A percentile compares a stretch with the other conserved stretches of the same genome.
Conservation (phyloP, 192 early-diverging fungal species). For the Linnemannia exigua region DNA sequence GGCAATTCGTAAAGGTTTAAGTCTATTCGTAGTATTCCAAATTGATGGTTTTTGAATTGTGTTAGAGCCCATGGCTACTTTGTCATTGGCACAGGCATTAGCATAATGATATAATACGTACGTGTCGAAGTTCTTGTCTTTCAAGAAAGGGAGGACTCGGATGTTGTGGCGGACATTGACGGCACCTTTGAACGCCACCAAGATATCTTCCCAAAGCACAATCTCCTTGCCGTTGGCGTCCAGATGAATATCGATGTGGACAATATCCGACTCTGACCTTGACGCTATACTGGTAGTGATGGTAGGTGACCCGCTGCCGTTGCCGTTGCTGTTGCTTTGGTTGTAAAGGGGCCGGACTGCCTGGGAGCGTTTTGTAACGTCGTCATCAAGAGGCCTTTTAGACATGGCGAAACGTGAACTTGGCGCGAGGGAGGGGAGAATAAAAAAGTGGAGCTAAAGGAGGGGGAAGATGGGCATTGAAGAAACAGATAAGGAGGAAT, state of each 20-base stretch:
- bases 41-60: not conserved
- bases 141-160: not conserved
- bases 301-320: not conserved
- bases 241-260: not conserved
- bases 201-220: not conserved
- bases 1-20: not conserved
- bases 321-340: not conserved
- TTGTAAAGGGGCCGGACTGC: not conserved
- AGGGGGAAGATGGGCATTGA: too few species aligned
- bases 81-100: not conserved
- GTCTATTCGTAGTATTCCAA: not conserved
- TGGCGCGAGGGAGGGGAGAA: too few species aligned
- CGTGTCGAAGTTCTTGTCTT: not conserved
- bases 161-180: not conserved
- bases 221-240: not conserved
- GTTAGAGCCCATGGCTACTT: not conserved
- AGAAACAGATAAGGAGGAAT: not conserved
- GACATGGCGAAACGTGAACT: too few species aligned
- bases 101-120: not conserved
- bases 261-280: not conserved
- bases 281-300: not conserved
- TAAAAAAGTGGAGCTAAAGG: too few species aligned
- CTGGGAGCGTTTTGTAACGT: not conserved
- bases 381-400: not conserved
- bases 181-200: not conserved